Evolutionary conservation across 768 basidiomycete genomes (phyloP), one percentile per base, ranked within the genome.

Genomic region (Candolleomyces eurysporus): DNA sequence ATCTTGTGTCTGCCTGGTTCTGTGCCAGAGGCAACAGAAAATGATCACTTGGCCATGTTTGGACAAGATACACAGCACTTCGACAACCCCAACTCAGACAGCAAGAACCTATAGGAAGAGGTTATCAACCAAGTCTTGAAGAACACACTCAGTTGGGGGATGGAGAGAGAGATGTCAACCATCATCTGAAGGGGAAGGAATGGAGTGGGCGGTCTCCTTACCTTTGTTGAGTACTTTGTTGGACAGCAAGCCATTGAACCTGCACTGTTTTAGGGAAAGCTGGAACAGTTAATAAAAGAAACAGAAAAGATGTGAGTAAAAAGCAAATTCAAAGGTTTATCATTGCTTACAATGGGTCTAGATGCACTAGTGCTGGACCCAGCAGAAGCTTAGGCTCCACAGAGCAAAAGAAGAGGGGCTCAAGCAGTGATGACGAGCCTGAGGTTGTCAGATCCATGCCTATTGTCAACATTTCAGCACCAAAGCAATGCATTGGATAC

Each of bases 21-120:
- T 17, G 65, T n/a, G n/a, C n/a, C n/a, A n/a, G n/a, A n/a, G n/a
- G n/a, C 57, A 26, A 19, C 53, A n/a, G 40, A 31, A 3, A 16
- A 11, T n/a, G 56, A 64, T 45, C 49, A 30, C 19, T 48, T 68
- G 16, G 57, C 45, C 11, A 45, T 31, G 3, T 59, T 66, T 61
- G 43, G 26, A 49, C 22, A 48, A 53, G 52, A 66, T 43, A 63
- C 67, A 36, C 17, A 14, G n/a, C 36, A 16, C 5, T 64, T 60
- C 36, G 63, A 64, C 42, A 39, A 59, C 22, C 21, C 32, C 2
- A 43, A n/a, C 14, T 16, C 59, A 0, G 11, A 22, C n/a, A 52
- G 32, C 9, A 61, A 67, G 16, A 64, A 66, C 52, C 56, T 70
- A 4, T 70, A 68, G 69, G 68, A 69, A 48, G 62, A 61, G 21